Conservation (phyloP, 2,329 filamentous ascomycete species). For the Pseudogymnoascus pannorum region DNA sequence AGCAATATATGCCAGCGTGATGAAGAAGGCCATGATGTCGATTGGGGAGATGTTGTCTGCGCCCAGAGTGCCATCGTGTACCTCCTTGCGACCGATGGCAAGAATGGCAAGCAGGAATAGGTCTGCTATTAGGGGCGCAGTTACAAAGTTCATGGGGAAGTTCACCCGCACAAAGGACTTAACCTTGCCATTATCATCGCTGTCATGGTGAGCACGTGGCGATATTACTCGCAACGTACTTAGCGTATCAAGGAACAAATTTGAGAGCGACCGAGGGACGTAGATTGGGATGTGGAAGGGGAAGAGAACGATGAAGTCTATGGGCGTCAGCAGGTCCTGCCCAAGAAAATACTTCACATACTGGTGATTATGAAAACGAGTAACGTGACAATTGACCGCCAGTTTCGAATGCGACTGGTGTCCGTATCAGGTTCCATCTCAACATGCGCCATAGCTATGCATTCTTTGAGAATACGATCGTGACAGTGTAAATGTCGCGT, state of each 20-base stretch:
- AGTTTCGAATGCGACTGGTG: constrained; percentile 51
- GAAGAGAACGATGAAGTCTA: constrained; percentile 63
- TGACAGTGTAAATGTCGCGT: not conserved
- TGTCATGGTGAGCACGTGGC: constrained; percentile 25
- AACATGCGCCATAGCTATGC: not conserved
- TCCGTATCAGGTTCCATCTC: constrained; percentile 34
- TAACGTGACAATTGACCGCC: constrained; percentile 64
- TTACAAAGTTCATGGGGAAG: constrained; percentile 64
- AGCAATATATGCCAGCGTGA: constrained; percentile 67
- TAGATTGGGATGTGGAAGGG: constrained; percentile 59
- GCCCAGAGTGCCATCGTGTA: constrained; percentile 61
- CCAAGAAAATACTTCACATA: constrained; percentile 37
- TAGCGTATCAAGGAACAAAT: constrained; percentile 38
- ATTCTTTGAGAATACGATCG: not conserved
- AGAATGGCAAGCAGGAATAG: constrained; percentile 63
- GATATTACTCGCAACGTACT: constrained; percentile 45
- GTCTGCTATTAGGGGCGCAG: constrained; percentile 62
- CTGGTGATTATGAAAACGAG: constrained; percentile 63
- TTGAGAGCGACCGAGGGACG: constrained; percentile 44
- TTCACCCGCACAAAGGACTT: constrained; percentile 41
- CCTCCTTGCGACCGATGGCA: constrained; percentile 60
- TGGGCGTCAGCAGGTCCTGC: not conserved
- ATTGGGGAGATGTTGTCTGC: constrained; percentile 59
- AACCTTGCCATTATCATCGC: constrained; percentile 24
- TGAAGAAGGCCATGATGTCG: constrained; percentile 69